These are phyloP conservation scores for Colletotrichum chlorophyti DNA, from an alignment of 2,329 filamentous ascomycete species.

Conservation along the genomic window DNA sequence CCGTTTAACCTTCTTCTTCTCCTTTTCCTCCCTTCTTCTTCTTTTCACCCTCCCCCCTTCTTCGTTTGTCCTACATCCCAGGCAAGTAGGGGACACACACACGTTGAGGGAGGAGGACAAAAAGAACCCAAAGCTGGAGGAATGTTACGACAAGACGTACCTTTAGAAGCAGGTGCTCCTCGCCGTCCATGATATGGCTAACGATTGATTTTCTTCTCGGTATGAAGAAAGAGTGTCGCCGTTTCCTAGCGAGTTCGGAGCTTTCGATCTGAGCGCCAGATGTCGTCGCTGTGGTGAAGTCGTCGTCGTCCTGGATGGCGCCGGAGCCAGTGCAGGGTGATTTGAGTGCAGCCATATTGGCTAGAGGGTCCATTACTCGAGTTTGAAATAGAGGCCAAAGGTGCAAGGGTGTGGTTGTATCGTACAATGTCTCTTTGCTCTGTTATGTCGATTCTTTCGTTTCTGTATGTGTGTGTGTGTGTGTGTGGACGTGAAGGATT, in stretches of 20 bases:
- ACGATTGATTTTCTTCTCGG: constrained; percentile 66
- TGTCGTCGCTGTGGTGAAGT: constrained; percentile 41
- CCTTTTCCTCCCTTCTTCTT: background rate
- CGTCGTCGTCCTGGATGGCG: constrained; percentile 41
- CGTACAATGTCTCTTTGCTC: background rate
- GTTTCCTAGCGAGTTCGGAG: constrained; percentile 44
- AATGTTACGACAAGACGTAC: constrained; percentile 37
- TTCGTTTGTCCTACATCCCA: constrained; percentile 1
- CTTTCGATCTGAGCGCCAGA: constrained; percentile 49
- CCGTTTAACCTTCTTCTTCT: background rate
- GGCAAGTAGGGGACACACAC: too few relatives aligned
- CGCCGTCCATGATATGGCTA: constrained; percentile 66
- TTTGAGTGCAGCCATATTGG: constrained; percentile 45
- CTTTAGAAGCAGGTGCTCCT: constrained; percentile 67
- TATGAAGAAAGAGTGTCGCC: constrained; percentile 64
- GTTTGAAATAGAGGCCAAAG: background rate
- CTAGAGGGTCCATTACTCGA: constrained; percentile 24
- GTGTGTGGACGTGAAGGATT: background rate
- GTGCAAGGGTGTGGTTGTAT: background rate
- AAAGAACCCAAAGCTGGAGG: background rate
- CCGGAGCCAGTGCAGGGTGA: constrained; percentile 44
- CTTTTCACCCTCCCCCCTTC: background rate
- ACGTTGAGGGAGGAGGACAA: constrained; percentile 1
- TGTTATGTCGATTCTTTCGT: background rate
- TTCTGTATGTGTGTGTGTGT: background rate